phyloP scores from a whole-genome alignment of 805 yeast genomes.

The Candida vaughaniae region DNA sequence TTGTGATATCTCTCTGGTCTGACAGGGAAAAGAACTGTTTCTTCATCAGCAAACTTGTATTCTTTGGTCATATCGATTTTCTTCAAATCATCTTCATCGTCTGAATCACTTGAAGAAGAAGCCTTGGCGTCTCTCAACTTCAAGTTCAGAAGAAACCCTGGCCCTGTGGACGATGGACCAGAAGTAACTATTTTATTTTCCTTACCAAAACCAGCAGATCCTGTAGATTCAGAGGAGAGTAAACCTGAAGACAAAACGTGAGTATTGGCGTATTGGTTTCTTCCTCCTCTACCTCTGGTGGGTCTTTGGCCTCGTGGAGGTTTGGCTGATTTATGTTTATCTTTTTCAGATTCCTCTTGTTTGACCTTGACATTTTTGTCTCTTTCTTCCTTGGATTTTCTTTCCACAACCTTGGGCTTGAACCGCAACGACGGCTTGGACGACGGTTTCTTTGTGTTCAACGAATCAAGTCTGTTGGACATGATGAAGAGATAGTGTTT shows the following conservation, averaged over 20 bases:
- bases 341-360: conserved; percentile 26
- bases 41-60: conserved; percentile 51
- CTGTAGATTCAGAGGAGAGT: conserved; percentile 58
- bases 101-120: conserved; percentile 2
- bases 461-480: conserved; percentile 44
- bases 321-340: conserved; percentile 1
- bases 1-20: conserved; percentile 56
- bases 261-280: conserved; percentile 46
- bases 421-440: conserved; percentile 64
- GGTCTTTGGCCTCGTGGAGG: conserved; percentile 25
- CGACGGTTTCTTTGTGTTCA: conserved; percentile 30
- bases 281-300: conserved; percentile 38
- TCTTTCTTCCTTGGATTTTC: conserved; percentile 81
- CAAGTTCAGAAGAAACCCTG: conserved; percentile 40
- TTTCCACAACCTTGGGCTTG: conserved; percentile 82
- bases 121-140: conserved; percentile 13
- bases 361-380: conserved; percentile 59
- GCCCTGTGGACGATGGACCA: conserved; percentile 29
- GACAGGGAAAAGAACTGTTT: conserved; percentile 64
- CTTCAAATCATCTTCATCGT: conserved; percentile 33
- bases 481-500: too few relatives aligned
- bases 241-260: conserved; percentile 74
- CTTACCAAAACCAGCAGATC: conserved; percentile 25
- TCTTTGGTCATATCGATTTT: conserved; percentile 66
- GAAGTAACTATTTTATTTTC: conserved; percentile 28